Percentiles rank a stretch among this genome's conserved stretches.
phyloP scores from a whole-genome alignment of 495 filamentous ascomycete species.

The Podospora pseudocomata region DNA sequence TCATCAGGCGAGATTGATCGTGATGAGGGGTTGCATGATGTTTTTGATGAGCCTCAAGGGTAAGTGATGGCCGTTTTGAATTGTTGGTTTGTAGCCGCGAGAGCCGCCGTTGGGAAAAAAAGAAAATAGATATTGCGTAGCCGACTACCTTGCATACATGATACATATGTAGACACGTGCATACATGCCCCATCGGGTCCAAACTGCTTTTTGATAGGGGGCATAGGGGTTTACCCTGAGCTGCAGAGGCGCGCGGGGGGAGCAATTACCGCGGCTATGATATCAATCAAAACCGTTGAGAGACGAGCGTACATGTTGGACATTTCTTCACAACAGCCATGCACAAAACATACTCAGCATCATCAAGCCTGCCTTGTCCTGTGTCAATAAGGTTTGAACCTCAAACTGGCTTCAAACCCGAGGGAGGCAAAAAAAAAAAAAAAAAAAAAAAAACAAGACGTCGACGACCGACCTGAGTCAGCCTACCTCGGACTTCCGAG shows the following conservation, averaged over 20 bases:
- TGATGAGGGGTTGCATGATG: not conserved
- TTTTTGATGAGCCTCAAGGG: not conserved
- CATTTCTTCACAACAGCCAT: too few relatives aligned
- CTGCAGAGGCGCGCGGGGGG: not conserved
- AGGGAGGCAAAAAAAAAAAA: too few relatives aligned
- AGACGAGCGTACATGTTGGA: too few relatives aligned
- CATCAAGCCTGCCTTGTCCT: too few relatives aligned
- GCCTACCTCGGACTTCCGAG: not conserved
- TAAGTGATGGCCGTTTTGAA: not conserved
- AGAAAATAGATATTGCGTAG: not conserved
- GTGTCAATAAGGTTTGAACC: too few relatives aligned
- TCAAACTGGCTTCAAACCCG: too few relatives aligned
- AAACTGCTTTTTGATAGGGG: not conserved
- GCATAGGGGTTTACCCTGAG: not conserved
- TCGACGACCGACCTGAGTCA: not conserved
- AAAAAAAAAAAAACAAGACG: too few relatives aligned
- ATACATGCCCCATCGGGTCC: not conserved
- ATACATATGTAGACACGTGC: not conserved
- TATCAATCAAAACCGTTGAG: too few relatives aligned
- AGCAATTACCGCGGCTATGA: too few relatives aligned
- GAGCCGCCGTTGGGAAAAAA: not conserved
- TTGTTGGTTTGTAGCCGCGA: not conserved
- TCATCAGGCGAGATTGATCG: not conserved
- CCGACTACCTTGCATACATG: not conserved
- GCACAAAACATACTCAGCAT: too few relatives aligned